Evolutionary conservation across 1,284 basidiomycete genomes (phyloP).

Genomic region (Cystobasidium slooffiae): DNA sequence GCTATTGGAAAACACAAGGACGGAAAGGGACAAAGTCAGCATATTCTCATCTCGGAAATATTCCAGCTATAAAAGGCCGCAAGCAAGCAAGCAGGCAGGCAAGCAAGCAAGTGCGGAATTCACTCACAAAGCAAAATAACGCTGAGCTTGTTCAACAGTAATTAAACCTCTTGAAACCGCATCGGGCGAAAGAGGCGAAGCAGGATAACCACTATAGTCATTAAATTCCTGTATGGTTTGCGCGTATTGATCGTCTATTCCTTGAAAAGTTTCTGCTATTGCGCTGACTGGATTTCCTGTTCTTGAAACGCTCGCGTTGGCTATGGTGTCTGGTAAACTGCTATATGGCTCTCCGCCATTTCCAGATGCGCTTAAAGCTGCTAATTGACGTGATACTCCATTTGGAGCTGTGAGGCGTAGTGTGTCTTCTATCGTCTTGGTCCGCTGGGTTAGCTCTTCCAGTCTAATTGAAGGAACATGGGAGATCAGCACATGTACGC

Average conservation of each 20-base stretch:
- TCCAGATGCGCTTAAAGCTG: neutral
- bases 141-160: slow-evolving; percentile 41
- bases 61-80: neutral
- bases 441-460: slow-evolving; percentile 32
- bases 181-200: slow-evolving; percentile 36
- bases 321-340: slow-evolving; percentile 26
- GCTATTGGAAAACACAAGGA: neutral
- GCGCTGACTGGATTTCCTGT: slow-evolving; percentile 41
- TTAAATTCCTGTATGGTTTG: neutral
- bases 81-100: neutral
- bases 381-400: neutral
- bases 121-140: slow-evolving; percentile 40
- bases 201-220: slow-evolving; percentile 20
- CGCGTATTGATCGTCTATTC: slow-evolving; percentile 30
- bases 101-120: neutral
- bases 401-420: slow-evolving; percentile 4
- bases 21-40: too few relatives aligned
- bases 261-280: slow-evolving; percentile 29
- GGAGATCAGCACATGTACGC: too few relatives aligned
- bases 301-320: slow-evolving; percentile 22
- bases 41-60: too few relatives aligned
- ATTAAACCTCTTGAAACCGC: slow-evolving; percentile 39
- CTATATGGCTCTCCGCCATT: slow-evolving; percentile 6
- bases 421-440: slow-evolving; percentile 29
- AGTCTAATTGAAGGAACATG: too few relatives aligned